Evolutionary conservation across 1,139 yeast genomes (phyloP).

Genomic region (Pichia sp.): DNA sequence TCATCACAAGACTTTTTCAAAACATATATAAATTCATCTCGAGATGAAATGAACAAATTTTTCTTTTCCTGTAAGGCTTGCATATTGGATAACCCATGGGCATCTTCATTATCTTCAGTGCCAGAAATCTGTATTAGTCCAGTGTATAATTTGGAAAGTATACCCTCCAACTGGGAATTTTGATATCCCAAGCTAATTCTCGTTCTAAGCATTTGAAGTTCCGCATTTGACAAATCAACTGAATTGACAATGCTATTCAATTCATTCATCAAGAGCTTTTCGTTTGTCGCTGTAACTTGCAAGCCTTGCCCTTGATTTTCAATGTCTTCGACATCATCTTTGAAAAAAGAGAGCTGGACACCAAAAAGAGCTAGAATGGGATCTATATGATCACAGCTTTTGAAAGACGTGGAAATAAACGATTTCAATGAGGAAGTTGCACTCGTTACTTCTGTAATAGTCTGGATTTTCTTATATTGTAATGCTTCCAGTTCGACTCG

Average conservation of each 20-base stretch:
- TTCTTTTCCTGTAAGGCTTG: constrained; percentile 66
- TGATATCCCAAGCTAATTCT: constrained; percentile 41
- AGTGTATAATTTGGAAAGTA: constrained; percentile 50
- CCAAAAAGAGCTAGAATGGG: constrained; percentile 47
- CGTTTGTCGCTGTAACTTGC: constrained; percentile 78
- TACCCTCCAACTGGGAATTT: constrained; percentile 44
- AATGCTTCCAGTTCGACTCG: constrained; percentile 41
- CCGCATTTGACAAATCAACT: constrained; percentile 53
- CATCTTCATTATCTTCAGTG: constrained; percentile 24
- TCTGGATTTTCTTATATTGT: constrained; percentile 41
- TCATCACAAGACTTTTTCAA: constrained; percentile 35
- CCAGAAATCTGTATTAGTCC: constrained; percentile 43
- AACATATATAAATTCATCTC: constrained; percentile 42
- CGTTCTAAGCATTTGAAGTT: constrained; percentile 42
- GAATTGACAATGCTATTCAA: constrained; percentile 60
- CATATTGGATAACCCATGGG: constrained; percentile 47
- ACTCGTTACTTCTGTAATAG: constrained; percentile 37
- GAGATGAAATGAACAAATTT: constrained; percentile 50
- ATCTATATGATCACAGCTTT: constrained; percentile 59
- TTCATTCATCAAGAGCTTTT: constrained; percentile 63
- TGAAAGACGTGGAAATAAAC: constrained; percentile 38
- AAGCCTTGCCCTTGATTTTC: constrained; percentile 76
- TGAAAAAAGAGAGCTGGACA: constrained; percentile 51
- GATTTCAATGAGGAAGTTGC: constrained; percentile 35
- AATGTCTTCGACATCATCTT: constrained; percentile 60